phyloP scores from a whole-genome alignment of 805 yeast genomes.

The Zygosaccharomyces bailii region DNA sequence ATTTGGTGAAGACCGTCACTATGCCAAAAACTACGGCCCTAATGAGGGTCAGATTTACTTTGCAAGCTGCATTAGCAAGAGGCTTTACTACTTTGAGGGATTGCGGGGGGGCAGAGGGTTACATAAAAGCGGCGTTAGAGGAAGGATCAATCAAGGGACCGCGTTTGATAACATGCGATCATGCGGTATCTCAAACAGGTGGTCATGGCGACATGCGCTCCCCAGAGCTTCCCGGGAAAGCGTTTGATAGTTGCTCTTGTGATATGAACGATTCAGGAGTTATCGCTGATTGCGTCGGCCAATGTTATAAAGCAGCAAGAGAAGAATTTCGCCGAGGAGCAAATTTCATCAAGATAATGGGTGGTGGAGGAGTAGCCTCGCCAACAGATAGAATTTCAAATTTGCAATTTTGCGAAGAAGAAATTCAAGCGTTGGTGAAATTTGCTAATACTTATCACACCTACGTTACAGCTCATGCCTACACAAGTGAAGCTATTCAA shows the following conservation, averaged over 20 bases:
- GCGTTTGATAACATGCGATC: conserved; percentile 12
- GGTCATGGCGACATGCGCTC: conserved; percentile 14
- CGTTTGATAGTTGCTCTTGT: conserved; percentile 11
- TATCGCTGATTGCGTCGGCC: conserved; percentile 11
- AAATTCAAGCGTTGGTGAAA: conserved; percentile 9
- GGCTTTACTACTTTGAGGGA: conserved; percentile 18
- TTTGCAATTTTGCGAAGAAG: conserved; percentile 13
- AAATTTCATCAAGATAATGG: conserved; percentile 14
- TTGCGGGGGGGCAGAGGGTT: conserved; percentile 17
- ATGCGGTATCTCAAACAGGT: conserved; percentile 14
- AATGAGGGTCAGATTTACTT: conserved; percentile 12
- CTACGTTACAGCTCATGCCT: conserved; percentile 15
- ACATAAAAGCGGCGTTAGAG: conserved; percentile 11
- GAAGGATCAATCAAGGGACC: conserved; percentile 13
- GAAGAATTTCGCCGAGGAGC: conserved; percentile 14
- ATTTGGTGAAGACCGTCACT: conserved; percentile 5
- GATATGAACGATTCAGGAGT: conserved; percentile 11
- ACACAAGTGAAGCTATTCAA: conserved; percentile 12
- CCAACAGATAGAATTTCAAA: conserved; percentile 14
- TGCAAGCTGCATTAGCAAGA: conserved; percentile 12
- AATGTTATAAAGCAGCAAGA: conserved; percentile 12
- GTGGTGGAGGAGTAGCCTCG: conserved; percentile 14
- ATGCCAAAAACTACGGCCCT: conserved; percentile 15
- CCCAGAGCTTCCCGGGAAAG: conserved; percentile 6
- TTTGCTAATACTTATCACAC: conserved; percentile 12